Evolutionary conservation across 2,329 filamentous ascomycete genomes (phyloP), one percentile per base, ranked within the genome.

Genomic region (Pseudomassariella vexata): DNA sequence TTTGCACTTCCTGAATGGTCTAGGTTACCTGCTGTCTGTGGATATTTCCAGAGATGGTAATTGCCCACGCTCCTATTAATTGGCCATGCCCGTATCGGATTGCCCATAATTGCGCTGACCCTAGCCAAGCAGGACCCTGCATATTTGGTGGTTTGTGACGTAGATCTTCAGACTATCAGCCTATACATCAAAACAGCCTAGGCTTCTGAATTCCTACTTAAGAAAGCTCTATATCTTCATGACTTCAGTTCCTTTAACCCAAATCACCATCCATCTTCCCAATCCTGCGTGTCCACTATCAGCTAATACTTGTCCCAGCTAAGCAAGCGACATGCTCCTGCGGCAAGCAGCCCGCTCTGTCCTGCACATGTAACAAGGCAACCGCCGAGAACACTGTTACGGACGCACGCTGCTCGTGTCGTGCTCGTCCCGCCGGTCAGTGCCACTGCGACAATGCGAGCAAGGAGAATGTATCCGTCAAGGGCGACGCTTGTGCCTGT

Each of bases 291-390:
- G n/a, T n/a, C n/a, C n/a, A n/a, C n/a, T n/a, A n/a, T n/a, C 34
- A 23, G 18, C 30, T 36, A 26, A 40, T 23, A 19, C 19, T 28
- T 32, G 14, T 14, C 26, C 45, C 52, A 76, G 77, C 76, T 46
- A 60, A 76, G 48, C 70, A 81, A 60, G 78, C 78, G 6, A 81
- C 70, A 38, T 95, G 88, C 76, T 94, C 86, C 11, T 96, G 90
- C 59, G 90, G 90, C 55, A 79, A 95, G 68, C 75, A 92, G 56
- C 76, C 79, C 4, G 90, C 90, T 30, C 77, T 95, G 28, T 71
- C 89, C 57, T 96, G 90, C 76, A 83, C 70, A 41, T 95, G 90
- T 66, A 77, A 77, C 50, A 89, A 86, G 60, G 74, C 88, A 4
- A 43, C 70, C 5, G 62, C 68, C n/a, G 89, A 95, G 70, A 95